Evolutionary conservation across 495 filamentous ascomycete genomes (phyloP).

Genomic region (Lindgomyces ingoldianus): DNA sequence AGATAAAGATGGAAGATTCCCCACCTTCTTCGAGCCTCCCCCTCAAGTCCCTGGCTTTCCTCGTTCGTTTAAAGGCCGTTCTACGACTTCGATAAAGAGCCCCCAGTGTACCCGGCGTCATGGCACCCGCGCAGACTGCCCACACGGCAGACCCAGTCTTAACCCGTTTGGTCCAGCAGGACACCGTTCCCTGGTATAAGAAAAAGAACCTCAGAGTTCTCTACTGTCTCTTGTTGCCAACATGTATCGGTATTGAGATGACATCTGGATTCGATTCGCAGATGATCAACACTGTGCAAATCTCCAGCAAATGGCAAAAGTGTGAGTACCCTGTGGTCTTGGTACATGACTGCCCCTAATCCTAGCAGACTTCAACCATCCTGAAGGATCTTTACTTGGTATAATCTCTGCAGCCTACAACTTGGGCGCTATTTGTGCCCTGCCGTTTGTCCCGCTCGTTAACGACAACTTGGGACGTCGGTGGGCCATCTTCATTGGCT

Average conservation of each 20-base stretch:
- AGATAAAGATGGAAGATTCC: background rate
- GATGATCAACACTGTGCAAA: conserved; percentile 70
- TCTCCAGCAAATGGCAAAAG: conserved; percentile 57
- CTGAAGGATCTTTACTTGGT: conserved; percentile 43
- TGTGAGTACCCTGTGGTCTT: conserved; percentile 48
- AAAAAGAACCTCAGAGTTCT: conserved; percentile 62
- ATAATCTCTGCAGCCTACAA: conserved; percentile 48
- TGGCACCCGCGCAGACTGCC: conserved; percentile 3
- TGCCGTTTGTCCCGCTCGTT: conserved; percentile 60
- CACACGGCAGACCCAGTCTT: conserved; percentile 50
- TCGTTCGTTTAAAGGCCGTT: too few relatives aligned
- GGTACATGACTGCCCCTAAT: background rate
- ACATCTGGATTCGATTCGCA: conserved; percentile 72
- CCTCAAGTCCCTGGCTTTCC: background rate
- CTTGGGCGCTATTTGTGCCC: conserved; percentile 56
- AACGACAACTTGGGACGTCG: conserved; percentile 58
- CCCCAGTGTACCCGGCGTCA: background rate
- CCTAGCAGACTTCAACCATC: conserved; percentile 45
- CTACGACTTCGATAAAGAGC: background rate
- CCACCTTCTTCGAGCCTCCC: background rate
- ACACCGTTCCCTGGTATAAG: conserved; percentile 61
- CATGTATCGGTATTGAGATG: conserved; percentile 69
- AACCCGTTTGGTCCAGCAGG: conserved; percentile 57
- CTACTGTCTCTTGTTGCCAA: conserved; percentile 65
- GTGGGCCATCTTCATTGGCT: conserved; percentile 63